Percentiles rank a stretch among this genome's conserved stretches.
Evolutionary conservation across 345 rosid genomes (phyloP).

Genomic region (Conringia planisiliqua): DNA sequence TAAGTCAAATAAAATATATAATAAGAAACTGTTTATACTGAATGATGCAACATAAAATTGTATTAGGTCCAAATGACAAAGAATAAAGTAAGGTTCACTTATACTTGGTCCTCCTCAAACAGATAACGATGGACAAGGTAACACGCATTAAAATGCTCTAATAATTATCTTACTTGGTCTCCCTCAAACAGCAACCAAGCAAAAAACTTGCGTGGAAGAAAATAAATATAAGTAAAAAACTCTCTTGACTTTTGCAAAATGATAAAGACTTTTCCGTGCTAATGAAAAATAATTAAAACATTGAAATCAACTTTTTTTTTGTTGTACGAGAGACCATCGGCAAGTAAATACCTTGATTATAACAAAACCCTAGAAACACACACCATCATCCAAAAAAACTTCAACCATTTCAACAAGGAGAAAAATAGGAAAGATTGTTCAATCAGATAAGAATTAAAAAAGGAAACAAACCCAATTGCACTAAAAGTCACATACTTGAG

Average conservation of each 20-base stretch:
- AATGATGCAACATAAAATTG: neutral
- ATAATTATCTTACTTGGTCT: constrained; percentile 5
- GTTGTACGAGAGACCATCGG: neutral
- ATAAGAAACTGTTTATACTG: neutral
- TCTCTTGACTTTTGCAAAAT: constrained; percentile 1
- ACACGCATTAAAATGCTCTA: constrained; percentile 4
- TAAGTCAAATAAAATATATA: neutral
- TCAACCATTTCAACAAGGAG: neutral
- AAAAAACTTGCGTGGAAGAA: constrained; percentile 17
- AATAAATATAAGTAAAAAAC: neutral
- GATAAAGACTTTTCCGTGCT: neutral
- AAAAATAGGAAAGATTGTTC: neutral
- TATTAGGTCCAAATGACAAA: neutral
- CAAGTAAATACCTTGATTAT: neutral
- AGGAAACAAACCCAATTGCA: constrained; percentile 4
- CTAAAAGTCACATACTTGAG: neutral
- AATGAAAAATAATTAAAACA: neutral
- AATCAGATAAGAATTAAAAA: neutral
- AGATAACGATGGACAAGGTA: constrained; percentile 6
- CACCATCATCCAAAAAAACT: no score
- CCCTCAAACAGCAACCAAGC: constrained; percentile 1
- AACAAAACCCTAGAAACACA: constrained; percentile 5
- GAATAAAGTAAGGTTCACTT: neutral
- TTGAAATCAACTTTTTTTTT: neutral
- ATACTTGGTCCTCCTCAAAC: neutral